Evolutionary conservation across 1,139 yeast genomes (phyloP).

Genomic region (Nakaseomyces delphensis): DNA sequence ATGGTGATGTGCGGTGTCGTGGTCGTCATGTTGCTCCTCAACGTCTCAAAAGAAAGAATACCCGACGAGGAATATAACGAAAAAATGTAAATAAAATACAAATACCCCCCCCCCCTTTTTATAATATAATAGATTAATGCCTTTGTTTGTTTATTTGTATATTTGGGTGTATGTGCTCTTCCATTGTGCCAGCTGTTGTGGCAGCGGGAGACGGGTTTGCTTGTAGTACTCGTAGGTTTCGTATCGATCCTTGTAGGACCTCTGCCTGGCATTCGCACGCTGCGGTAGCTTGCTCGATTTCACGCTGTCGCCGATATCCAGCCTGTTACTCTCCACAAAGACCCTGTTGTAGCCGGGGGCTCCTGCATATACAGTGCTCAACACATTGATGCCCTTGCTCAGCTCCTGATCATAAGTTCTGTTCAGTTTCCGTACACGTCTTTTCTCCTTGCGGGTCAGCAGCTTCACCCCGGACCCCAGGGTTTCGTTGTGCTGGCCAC

Average conservation of each 20-base stretch:
- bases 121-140: too few relatives aligned
- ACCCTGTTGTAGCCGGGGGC: conserved; percentile 30
- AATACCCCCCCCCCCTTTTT: too few relatives aligned
- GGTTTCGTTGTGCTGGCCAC: not conserved
- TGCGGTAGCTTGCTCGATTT: conserved; percentile 23
- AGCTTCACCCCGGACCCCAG: conserved; percentile 8
- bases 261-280: conserved; percentile 20
- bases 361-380: conserved; percentile 20
- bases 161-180: conserved; percentile 10
- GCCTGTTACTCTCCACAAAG: conserved; percentile 22
- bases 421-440: conserved; percentile 3
- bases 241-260: not conserved
- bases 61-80: not conserved
- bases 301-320: conserved; percentile 27
- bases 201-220: not conserved
- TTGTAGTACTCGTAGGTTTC: conserved; percentile 1
- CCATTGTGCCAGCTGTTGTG: conserved; percentile 7
- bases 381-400: conserved; percentile 7
- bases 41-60: not conserved
- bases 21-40: not conserved
- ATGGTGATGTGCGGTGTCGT: conserved; percentile 4
- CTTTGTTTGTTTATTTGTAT: not conserved
- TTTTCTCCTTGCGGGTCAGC: conserved; percentile 14
- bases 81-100: too few relatives aligned
- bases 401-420: conserved; percentile 11